Evolutionary conservation across 179 eudicot species (phyloP).

Genomic region (Vitellaria paradoxa): DNA sequence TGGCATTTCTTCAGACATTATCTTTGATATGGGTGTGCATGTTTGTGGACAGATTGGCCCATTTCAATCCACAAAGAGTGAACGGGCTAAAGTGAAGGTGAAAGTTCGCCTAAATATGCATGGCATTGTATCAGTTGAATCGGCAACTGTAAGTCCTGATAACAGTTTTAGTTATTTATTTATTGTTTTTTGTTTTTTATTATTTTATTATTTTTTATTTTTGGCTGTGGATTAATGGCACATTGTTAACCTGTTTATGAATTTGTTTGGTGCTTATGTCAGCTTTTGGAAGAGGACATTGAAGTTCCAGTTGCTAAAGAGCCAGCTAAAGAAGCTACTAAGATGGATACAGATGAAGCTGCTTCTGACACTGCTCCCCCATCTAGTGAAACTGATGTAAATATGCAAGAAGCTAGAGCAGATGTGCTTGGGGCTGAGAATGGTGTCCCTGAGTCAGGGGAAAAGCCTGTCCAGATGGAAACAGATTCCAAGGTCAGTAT

Average conservation of each 20-base stretch:
- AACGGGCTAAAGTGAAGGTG: conserved; percentile 76
- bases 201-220: background rate
- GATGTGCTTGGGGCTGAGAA: conserved; percentile 58
- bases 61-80: conserved; percentile 68
- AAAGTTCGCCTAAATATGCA: conserved; percentile 78
- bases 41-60: conserved; percentile 74
- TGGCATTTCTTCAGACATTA: background rate
- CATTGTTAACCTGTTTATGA: background rate
- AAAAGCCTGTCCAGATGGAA: conserved; percentile 78
- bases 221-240: background rate
- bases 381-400: conserved; percentile 46
- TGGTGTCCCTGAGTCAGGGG: conserved; percentile 69
- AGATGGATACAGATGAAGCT: conserved; percentile 76
- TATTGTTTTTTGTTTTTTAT: too few relatives aligned
- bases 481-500: conserved; percentile 67
- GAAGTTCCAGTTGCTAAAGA: conserved; percentile 79
- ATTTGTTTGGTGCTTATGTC: conserved; percentile 10
- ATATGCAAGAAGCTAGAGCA: conserved; percentile 71
- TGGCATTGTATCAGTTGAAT: conserved; percentile 80
- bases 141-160: conserved; percentile 68
- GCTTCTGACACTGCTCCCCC: conserved; percentile 36
- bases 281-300: conserved; percentile 88
- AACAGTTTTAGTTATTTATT: background rate
- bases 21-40: conserved; percentile 13
- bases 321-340: conserved; percentile 32